Evolutionary conservation across 176 grass and related monocot species (phyloP).

Genomic region (Typha latifolia): DNA sequence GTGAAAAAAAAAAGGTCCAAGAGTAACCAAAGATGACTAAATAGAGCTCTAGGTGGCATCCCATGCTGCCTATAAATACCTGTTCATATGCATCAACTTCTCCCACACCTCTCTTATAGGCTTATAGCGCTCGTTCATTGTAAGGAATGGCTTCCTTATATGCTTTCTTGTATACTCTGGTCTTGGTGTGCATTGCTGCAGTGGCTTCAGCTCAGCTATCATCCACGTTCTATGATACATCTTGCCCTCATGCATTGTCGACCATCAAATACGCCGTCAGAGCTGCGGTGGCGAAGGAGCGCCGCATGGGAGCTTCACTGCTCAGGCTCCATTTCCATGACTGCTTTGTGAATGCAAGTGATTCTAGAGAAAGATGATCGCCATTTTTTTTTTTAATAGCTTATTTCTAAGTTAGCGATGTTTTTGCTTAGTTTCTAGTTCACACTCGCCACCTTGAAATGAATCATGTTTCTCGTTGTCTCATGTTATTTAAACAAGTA

Average conservation of each 20-base stretch:
- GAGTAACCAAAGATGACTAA: conserved; percentile 12
- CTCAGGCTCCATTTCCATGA: conserved; percentile 60
- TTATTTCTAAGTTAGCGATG: no score
- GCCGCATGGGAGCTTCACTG: conserved; percentile 61
- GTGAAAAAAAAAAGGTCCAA: not conserved
- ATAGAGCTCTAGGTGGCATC: not conserved
- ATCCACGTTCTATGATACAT: conserved; percentile 39
- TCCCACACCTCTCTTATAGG: not conserved
- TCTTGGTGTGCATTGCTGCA: conserved; percentile 22
- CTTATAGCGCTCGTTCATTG: no score
- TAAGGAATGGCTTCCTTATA: conserved; percentile 14
- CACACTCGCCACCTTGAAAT: no score
- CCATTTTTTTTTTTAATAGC: no score
- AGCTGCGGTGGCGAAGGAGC: conserved; percentile 16
- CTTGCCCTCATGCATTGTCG: conserved; percentile 41
- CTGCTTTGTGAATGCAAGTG: conserved; percentile 53
- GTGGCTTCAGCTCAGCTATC: conserved; percentile 38
- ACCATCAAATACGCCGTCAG: conserved; percentile 28
- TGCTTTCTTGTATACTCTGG: not conserved
- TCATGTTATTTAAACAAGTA: no score
- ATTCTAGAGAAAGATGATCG: not conserved
- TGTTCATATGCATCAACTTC: not conserved
- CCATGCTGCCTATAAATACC: conserved; percentile 37
- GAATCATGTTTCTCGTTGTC: no score
- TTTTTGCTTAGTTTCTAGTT: no score